Conservation (phyloP, 805 yeast species). For the Lachancea waltii region DNA sequence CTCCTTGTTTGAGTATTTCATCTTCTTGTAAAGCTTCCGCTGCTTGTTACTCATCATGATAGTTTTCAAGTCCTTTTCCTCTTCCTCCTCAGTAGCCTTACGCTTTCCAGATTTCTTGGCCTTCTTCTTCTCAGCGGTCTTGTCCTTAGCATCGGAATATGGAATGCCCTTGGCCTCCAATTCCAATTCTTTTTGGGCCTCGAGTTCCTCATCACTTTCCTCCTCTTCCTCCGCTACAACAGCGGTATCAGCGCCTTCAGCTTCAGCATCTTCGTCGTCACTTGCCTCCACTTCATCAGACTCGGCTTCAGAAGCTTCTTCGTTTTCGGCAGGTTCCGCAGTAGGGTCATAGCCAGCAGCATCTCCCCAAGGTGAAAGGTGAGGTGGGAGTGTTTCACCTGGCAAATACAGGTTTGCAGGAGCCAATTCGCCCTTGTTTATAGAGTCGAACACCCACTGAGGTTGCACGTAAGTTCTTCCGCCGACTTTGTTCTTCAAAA, state of each 20-base stretch:
- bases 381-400: slow-evolving; percentile 94
- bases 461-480: slow-evolving; percentile 96
- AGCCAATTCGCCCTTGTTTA: slow-evolving; percentile 68
- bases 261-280: slow-evolving; percentile 48
- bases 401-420: slow-evolving; percentile 83
- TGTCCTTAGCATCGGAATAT: slow-evolving; percentile 50
- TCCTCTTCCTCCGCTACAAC: slow-evolving; percentile 35
- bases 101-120: slow-evolving; percentile 35
- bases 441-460: slow-evolving; percentile 93
- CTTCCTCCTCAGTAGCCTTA: slow-evolving; percentile 44
- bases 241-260: slow-evolving; percentile 45
- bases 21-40: slow-evolving; percentile 86
- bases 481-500: slow-evolving; percentile 63
- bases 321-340: slow-evolving; percentile 38
- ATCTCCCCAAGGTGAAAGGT: slow-evolving; percentile 98
- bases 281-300: slow-evolving; percentile 45
- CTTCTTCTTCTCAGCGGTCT: slow-evolving; percentile 24
- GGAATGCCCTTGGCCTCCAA: slow-evolving; percentile 84
- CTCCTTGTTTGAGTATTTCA: slow-evolving; percentile 85
- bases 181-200: slow-evolving; percentile 77
- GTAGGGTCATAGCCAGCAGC: slow-evolving; percentile 84
- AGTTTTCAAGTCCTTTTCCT: slow-evolving; percentile 86
- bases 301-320: slow-evolving; percentile 39
- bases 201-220: slow-evolving; percentile 49
- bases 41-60: slow-evolving; percentile 98